Percentiles rank a stretch among this genome's conserved stretches.
These are phyloP conservation scores for Aspergillus sp. DNA, from an alignment of 2,329 filamentous ascomycete genomes.

Conservation along the genomic window DNA sequence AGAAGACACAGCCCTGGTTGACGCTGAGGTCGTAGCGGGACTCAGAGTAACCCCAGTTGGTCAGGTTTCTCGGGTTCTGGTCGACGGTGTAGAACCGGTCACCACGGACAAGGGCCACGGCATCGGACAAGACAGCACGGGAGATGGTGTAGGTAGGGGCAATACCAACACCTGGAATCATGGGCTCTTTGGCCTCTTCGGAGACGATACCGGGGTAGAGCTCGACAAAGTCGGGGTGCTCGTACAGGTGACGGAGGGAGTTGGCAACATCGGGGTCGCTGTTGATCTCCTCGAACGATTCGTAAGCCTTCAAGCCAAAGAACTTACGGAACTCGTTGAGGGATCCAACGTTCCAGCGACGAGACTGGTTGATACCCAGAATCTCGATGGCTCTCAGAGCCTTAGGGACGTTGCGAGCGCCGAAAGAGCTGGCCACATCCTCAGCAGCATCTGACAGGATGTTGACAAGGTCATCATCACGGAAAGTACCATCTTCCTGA, in stretches of 20 bases:
- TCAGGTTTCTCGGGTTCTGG: conserved; percentile 65
- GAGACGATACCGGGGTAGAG: conserved; percentile 72
- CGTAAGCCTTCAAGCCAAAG: conserved; percentile 68
- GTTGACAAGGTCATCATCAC: conserved; percentile 68
- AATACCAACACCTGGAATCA: conserved; percentile 68
- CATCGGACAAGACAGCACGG: conserved; percentile 68
- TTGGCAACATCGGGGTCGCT: conserved; percentile 64
- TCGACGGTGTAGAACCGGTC: conserved; percentile 75
- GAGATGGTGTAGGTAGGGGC: conserved; percentile 70
- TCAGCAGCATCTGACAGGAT: conserved; percentile 65
- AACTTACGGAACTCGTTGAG: conserved; percentile 82
- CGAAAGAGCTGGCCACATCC: conserved; percentile 60
- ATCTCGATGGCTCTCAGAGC: conserved; percentile 71
- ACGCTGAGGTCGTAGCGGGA: conserved; percentile 64
- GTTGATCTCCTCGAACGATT: conserved; percentile 78
- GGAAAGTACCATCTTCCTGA: conserved; percentile 60
- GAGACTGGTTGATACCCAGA: conserved; percentile 68
- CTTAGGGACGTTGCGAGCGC: conserved; percentile 65
- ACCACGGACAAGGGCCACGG: conserved; percentile 69
- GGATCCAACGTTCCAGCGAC: conserved; percentile 69
- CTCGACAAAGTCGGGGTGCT: conserved; percentile 73
- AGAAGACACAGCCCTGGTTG: conserved; percentile 76
- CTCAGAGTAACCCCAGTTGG: conserved; percentile 77
- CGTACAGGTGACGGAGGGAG: conserved; percentile 55
- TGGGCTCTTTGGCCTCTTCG: conserved; percentile 67